Base-by-base conservation (phyloP, 208 protist species). In the Spongospora subterranea region DNA sequence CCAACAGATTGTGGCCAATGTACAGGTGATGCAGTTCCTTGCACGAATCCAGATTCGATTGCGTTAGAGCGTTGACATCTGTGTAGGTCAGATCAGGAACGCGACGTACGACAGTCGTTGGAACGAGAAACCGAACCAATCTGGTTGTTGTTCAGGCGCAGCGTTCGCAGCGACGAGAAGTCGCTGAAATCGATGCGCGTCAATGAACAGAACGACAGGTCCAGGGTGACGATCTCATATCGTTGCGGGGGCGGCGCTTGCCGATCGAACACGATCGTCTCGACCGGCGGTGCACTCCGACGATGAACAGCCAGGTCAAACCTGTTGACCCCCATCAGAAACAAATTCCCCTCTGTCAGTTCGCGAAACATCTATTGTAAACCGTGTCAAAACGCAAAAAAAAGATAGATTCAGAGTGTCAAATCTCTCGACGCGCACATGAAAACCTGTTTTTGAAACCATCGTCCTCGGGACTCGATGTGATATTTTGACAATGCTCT, bases 1-100 rank as follows among this genome's bases (percentile, higher is more conserved):
- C n/a, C n/a, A 82, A n/a, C 71, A 40, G 71, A n/a, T 82, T 82
- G n/a, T 82, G 6, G 35, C n/a, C 71, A 6, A 82, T 6, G 71
- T 82, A 82, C 71, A 82, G n/a, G n/a, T 82, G 71, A 6, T 43
- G 71, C n/a, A 82, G 71, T n/a, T 82, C 71, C n/a, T 82, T 82
- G n/a, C 71, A 82, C 35, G n/a, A 45, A 6, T 35, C n/a, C 11
- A 82, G 6, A 43, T 13, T n/a, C n/a, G 71, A 35, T 43, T 82
- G 6, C 35, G 13, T n/a, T 35, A 82, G 71, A 6, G 71, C 71
- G 13, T 35, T 45, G 17, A n/a, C 35, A 45, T 82, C 71, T 82
- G 71, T n/a, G 35, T 45, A 35, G 13, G 35, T 20, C 6, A 82
- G 35, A 35, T 17, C 17, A 65, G 17, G 13, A 82, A 20, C 6